phyloP scores from a whole-genome alignment of 1,284 basidiomycete species.

The Tetrapyrgos nigripes region DNA sequence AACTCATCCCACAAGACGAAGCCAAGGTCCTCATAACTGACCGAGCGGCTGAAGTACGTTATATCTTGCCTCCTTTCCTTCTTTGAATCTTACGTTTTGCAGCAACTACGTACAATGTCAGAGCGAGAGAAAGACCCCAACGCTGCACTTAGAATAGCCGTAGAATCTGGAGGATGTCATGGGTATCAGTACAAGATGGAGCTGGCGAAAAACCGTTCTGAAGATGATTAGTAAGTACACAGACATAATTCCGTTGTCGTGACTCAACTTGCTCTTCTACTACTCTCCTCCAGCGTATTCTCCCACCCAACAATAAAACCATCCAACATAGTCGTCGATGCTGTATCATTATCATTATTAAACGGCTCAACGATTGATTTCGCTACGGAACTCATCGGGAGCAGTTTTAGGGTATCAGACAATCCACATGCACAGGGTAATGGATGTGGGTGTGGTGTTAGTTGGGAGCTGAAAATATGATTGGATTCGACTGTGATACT shows the following conservation, averaged over 20 bases:
- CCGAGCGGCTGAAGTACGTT: constrained; percentile 70
- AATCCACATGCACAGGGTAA: constrained; percentile 88
- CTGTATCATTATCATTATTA: constrained; percentile 78
- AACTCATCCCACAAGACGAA: constrained; percentile 51
- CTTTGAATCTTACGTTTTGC: constrained; percentile 6
- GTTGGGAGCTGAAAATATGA: constrained; percentile 83
- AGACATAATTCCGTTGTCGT: constrained; percentile 3
- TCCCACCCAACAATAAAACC: constrained; percentile 71
- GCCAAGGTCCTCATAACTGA: constrained; percentile 65
- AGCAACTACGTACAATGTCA: constrained; percentile 76
- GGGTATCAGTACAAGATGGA: constrained; percentile 94
- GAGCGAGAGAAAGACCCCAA: constrained; percentile 60
- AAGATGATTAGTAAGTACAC: constrained; percentile 81
- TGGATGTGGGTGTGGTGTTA: constrained; percentile 91
- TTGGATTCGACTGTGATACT: background rate
- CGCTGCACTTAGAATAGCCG: constrained; percentile 76
- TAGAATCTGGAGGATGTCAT: constrained; percentile 92
- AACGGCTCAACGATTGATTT: constrained; percentile 89
- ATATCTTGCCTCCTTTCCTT: constrained; percentile 6
- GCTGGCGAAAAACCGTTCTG: constrained; percentile 61
- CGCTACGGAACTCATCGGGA: constrained; percentile 91
- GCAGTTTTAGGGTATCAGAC: constrained; percentile 78
- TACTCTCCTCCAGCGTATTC: constrained; percentile 54
- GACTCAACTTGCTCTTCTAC: constrained; percentile 1
- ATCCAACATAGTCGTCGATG: constrained; percentile 81